Base-by-base conservation (phyloP, 208 protist genomes). In the Crithidia brevicula region DNA sequence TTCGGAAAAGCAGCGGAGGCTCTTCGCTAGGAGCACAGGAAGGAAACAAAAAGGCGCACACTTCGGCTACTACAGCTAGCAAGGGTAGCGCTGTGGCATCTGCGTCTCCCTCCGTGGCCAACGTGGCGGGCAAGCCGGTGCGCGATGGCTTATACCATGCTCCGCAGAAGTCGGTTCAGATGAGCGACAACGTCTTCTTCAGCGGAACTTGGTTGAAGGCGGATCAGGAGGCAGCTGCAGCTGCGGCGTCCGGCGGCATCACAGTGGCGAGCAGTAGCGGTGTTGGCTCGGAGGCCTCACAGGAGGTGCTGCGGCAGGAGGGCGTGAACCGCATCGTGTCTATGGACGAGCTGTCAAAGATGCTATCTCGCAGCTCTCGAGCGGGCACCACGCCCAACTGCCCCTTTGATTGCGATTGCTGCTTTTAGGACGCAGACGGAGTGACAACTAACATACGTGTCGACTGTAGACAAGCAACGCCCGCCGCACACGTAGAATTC, bases 371-470 rank as follows among this genome's bases (percentile, higher is more conserved):
- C 20, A 92, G 84, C 50, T 64, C 88, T 1, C 73, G 80, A 23
- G 91, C 91, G 3, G 91, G 91, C 18, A 90, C 88, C 16, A 96
- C 91, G 22, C 81, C 89, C 6, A 94, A 96, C 69, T 96, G 91
- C 69, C 91, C 91, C 5, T 96, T 96, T 70, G 91, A 94, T 79
- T 96, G 91, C 47, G 89, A 96, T 54, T 96, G 91, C 62, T 96
- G 91, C 49, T 96, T 94, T 68, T 96, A 54, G n/a, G 6, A 47
- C 0, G 36, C 36, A 13, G 10, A 1, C 8, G 15, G 1, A 1
- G 15, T 7, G 36, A 40, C 10, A 40, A 13, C 10, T 2, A 40
- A 40, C 36, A 40, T 13, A 40, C 36, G 8, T n/a, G n/a, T n/a
- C n/a, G n/a, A n/a, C n/a, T n/a, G n/a, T n/a, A n/a, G n/a, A n/a